Evolutionary conservation across 2,329 filamentous ascomycete species (phyloP).

Genomic region (Calonectria leucothoes): DNA sequence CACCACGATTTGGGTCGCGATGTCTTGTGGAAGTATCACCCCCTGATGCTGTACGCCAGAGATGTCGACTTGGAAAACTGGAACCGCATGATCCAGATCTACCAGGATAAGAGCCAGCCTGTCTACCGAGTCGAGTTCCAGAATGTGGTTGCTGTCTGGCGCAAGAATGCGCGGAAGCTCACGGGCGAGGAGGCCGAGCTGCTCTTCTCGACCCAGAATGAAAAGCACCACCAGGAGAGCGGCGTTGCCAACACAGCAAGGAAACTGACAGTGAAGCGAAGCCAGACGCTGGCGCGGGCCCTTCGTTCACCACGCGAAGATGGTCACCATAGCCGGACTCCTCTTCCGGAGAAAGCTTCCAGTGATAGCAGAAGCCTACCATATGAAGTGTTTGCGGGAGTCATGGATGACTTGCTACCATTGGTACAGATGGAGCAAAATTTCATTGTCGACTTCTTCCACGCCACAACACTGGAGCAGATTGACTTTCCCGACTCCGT

Average conservation of each 20-base stretch:
- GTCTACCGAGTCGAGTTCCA: slow-evolving; percentile 87
- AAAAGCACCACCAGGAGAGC: slow-evolving; percentile 89
- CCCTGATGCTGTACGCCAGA: slow-evolving; percentile 87
- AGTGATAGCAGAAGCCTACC: slow-evolving; percentile 76
- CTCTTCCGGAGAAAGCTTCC: slow-evolving; percentile 66
- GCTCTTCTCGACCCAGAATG: slow-evolving; percentile 85
- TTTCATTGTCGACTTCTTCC: slow-evolving; percentile 97
- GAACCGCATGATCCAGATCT: slow-evolving; percentile 82
- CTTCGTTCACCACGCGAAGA: slow-evolving; percentile 77
- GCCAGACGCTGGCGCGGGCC: slow-evolving; percentile 84
- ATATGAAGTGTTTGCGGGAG: slow-evolving; percentile 83
- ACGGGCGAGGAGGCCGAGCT: slow-evolving; percentile 83
- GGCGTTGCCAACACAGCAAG: slow-evolving; percentile 78
- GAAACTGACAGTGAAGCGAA: slow-evolving; percentile 93
- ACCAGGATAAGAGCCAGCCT: slow-evolving; percentile 80
- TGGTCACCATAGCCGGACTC: slow-evolving; percentile 56
- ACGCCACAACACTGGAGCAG: slow-evolving; percentile 85
- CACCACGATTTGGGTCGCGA: slow-evolving; percentile 80
- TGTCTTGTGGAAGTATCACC: slow-evolving; percentile 87
- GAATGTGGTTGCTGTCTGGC: slow-evolving; percentile 82
- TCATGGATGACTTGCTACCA: slow-evolving; percentile 84
- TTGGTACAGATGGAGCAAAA: slow-evolving; percentile 95
- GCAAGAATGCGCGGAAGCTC: slow-evolving; percentile 79
- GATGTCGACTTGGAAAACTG: slow-evolving; percentile 87
- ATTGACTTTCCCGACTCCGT: slow-evolving; percentile 88